phyloP scores from a whole-genome alignment of 345 rosid species.

The Linum usitatissimum region DNA sequence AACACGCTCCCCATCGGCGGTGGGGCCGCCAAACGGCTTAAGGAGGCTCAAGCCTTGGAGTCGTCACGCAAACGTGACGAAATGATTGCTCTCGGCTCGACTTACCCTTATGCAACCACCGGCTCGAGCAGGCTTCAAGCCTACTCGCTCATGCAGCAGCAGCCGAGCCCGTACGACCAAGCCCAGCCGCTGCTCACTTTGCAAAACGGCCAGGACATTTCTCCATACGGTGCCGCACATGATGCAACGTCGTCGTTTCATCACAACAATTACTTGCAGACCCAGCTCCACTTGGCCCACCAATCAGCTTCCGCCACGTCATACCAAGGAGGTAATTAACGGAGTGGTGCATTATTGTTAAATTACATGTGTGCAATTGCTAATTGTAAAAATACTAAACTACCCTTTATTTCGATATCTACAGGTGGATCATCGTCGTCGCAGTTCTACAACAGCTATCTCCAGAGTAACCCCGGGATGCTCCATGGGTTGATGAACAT shows the following conservation, averaged over 20 bases:
- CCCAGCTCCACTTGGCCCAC: constrained; percentile 71
- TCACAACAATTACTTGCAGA: constrained; percentile 58
- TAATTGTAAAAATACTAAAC: too few relatives aligned
- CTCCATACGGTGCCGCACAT: constrained; percentile 37
- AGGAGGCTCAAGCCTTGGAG: constrained; percentile 97
- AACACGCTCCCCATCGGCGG: constrained; percentile 90
- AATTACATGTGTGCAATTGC: too few relatives aligned
- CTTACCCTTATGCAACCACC: constrained; percentile 50
- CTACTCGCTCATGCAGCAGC: constrained; percentile 44
- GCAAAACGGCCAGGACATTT: constrained; percentile 52
- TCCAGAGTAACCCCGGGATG: constrained; percentile 57
- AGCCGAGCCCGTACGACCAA: constrained; percentile 33
- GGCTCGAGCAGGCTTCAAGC: constrained; percentile 46
- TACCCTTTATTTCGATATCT: too few relatives aligned
- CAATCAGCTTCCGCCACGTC: constrained; percentile 35
- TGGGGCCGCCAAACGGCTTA: constrained; percentile 87
- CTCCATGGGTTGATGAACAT: constrained; percentile 58
- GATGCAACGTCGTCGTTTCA: constrained; percentile 29
- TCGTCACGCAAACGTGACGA: constrained; percentile 73
- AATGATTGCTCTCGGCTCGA: constrained; percentile 71
- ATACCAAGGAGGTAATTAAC: constrained; percentile 31
- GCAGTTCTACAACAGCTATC: constrained; percentile 56
- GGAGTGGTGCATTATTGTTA: too few relatives aligned
- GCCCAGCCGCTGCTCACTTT: constrained; percentile 55
- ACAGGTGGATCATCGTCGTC: constrained; percentile 9